Base-by-base conservation (phyloP, 2,329 filamentous ascomycete genomes). In the Xylaria polymorpha region DNA sequence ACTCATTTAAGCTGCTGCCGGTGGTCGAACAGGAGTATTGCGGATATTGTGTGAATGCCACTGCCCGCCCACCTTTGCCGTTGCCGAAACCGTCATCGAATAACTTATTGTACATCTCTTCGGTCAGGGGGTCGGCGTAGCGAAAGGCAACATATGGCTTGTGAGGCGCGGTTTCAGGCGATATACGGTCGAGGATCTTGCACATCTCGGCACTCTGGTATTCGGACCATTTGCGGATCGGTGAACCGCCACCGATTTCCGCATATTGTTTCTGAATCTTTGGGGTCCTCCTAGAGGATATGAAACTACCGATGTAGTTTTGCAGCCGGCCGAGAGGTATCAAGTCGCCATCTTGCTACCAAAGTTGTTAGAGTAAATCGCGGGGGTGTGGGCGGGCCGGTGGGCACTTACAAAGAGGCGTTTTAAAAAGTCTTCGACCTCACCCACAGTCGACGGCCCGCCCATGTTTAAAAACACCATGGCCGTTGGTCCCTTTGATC, bases 401-500 rank as follows among this genome's bases (percentile, higher is more conserved):
- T 59, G 64, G 46, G 61, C 14, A 46, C 92, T 68, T 87, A 97
- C 95, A 83, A 99, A 99, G 74, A 99, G 85, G 75, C 94, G 90
- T 80, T 92, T 96, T 57, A 99, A 83, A 78, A 98, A 99, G 81
- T 91, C 90, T 75, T 91, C 91, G 43, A 99, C 96, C 83, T 99
- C 94, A 74, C 91, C 88, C 4, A 91, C 92, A 4, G 92, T 97
- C 1, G 93, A 92, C 3, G 96, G 96, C 0, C 96, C 96, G 69
- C 96, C 96, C 96, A 99, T 99, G 82, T 99, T 99, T 83, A 99
- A 89, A 78, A 99, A 98, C 15, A 99, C 96, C 90, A 99, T 98
- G 51, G 96, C 96, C 4, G 96, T 99, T 8, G 94, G 94, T 0
- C 95, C 95, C 78, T 93, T 86, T 50, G 86, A 87, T 14, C 87